phyloP scores from a whole-genome alignment of 2,329 filamentous ascomycete species.

The Lojkania enalia region DNA sequence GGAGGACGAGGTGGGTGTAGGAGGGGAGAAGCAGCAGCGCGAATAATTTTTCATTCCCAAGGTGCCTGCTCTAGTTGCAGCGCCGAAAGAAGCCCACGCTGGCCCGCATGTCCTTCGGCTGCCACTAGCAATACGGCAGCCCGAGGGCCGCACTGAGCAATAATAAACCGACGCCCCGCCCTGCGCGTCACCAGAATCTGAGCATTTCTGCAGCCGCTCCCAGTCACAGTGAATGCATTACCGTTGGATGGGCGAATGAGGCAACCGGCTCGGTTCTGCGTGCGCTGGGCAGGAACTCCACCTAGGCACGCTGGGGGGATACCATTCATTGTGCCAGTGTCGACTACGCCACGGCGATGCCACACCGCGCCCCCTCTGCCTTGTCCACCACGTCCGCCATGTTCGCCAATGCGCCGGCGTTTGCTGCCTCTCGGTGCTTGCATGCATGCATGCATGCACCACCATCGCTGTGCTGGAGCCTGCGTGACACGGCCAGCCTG shows the following conservation, averaged over 20 bases:
- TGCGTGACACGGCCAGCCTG: too few species aligned
- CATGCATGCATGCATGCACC: background rate
- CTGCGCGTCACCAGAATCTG: background rate
- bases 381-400: too few species aligned
- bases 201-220: background rate
- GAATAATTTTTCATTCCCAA: slow-evolving; percentile 4
- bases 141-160: background rate
- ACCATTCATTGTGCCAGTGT: too few species aligned
- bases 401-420: too few species aligned
- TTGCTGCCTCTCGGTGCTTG: background rate
- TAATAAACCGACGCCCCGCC: background rate
- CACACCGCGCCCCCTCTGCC: too few species aligned
- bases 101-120: background rate
- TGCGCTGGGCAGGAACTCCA: too few species aligned
- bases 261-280: too few species aligned
- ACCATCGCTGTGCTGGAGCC: background rate
- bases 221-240: too few species aligned
- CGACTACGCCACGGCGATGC: too few species aligned
- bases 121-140: background rate
- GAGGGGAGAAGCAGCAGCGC: slow-evolving; percentile 25
- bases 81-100: background rate
- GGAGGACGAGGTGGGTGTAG: slow-evolving; percentile 24
- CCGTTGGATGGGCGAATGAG: background rate
- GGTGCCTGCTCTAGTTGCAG: background rate
- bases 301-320: too few species aligned